A percentile compares a stretch with the other conserved stretches of the same genome.
These are phyloP conservation scores for Globisporangium recalcitrans DNA, from an alignment of 352 stramenopile genomes.

Conservation along the genomic window DNA sequence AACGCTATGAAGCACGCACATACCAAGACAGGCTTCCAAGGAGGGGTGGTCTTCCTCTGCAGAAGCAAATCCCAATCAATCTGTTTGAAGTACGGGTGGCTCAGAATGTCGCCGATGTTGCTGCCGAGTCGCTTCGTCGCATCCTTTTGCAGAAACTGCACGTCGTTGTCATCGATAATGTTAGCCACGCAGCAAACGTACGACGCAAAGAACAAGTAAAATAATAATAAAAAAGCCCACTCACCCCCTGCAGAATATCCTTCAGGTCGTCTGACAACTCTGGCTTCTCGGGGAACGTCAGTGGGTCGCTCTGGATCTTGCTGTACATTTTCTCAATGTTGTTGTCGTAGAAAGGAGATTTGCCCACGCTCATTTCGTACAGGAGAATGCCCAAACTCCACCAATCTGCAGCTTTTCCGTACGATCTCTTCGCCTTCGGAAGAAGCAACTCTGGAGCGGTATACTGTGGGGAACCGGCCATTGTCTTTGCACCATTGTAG, in stretches of 20 bases:
- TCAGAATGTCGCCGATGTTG: slow-evolving; percentile 83
- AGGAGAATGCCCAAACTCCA: slow-evolving; percentile 89
- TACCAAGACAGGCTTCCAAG: slow-evolving; percentile 83
- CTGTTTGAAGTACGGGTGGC: slow-evolving; percentile 70
- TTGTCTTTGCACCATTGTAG: slow-evolving; percentile 86
- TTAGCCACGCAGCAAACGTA: too few species aligned
- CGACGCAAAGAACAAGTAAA: not conserved
- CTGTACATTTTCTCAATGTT: slow-evolving; percentile 94
- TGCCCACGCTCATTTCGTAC: slow-evolving; percentile 92
- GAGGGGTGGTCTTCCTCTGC: slow-evolving; percentile 76
- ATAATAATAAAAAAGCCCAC: slow-evolving; percentile 9
- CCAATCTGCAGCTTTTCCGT: slow-evolving; percentile 86
- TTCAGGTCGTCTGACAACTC: slow-evolving; percentile 67
- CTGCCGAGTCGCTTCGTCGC: slow-evolving; percentile 81
- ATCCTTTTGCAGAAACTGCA: slow-evolving; percentile 84
- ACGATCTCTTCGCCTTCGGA: slow-evolving; percentile 82
- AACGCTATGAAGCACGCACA: not conserved
- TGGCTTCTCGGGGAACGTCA: slow-evolving; percentile 77
- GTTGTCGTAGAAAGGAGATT: slow-evolving; percentile 91
- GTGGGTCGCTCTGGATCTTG: slow-evolving; percentile 85
- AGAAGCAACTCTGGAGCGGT: slow-evolving; percentile 80
- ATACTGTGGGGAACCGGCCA: slow-evolving; percentile 86
- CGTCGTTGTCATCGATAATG: not conserved
- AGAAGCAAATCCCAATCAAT: slow-evolving; percentile 86
- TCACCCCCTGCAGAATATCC: slow-evolving; percentile 65